These are phyloP conservation scores for Lentinula guzmanii DNA, from an alignment of 768 basidiomycete species.

Conservation along the genomic window DNA sequence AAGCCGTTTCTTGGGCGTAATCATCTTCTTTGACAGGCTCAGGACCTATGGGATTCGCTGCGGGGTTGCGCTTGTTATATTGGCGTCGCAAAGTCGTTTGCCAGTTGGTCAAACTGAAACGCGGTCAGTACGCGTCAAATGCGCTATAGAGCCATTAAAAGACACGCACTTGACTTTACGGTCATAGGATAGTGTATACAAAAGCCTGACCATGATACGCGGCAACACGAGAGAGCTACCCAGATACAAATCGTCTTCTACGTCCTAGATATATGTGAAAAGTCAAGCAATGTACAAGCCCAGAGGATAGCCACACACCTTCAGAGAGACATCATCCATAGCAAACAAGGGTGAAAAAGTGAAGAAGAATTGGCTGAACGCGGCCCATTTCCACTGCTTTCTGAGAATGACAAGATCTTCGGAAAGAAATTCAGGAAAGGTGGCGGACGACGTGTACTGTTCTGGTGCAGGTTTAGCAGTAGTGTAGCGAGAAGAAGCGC, in stretches of 20 bases:
- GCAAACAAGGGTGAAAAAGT: conserved; percentile 74
- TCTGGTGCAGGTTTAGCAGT: conserved; percentile 23
- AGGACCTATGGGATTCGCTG: conserved; percentile 65
- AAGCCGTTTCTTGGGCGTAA: conserved; percentile 21
- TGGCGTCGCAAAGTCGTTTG: conserved; percentile 73
- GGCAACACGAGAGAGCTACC: conserved; percentile 57
- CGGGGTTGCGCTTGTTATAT: conserved; percentile 67
- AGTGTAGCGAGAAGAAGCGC: conserved; percentile 35
- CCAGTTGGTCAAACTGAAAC: conserved; percentile 65
- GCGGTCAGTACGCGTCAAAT: conserved; percentile 16
- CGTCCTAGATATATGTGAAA: conserved; percentile 42
- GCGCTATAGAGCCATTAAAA: conserved; percentile 3
- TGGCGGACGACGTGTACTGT: conserved; percentile 18
- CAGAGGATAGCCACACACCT: conserved; percentile 33
- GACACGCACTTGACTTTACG: conserved; percentile 66
- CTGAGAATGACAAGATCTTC: conserved; percentile 53
- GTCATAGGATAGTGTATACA: conserved; percentile 74
- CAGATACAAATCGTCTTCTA: conserved; percentile 70
- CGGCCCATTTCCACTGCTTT: conserved; percentile 89
- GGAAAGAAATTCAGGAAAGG: conserved; percentile 22
- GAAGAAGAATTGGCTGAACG: conserved; percentile 84
- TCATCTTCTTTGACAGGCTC: conserved; percentile 34
- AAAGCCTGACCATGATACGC: conserved; percentile 68
- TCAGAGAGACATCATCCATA: conserved; percentile 62
- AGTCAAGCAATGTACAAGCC: conserved; percentile 7